Evolutionary conservation across 345 rosid genomes (phyloP), one percentile per base, ranked within the genome.

Genomic region (Hibiscus syriacus): DNA sequence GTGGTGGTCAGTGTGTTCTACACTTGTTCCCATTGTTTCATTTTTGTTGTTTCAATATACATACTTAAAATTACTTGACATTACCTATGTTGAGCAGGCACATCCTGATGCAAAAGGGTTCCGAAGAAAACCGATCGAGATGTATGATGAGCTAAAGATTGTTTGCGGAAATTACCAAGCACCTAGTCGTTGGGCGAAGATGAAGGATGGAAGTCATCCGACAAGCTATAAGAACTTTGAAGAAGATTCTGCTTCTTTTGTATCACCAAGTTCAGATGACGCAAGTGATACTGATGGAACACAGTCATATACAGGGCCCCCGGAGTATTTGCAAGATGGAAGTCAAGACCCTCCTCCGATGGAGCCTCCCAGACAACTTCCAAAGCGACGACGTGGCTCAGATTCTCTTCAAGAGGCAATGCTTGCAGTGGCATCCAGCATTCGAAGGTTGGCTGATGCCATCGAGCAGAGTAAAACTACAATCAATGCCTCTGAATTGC

Each of bases 151-250:
- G 72, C 85, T 90, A 56, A 80, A 78, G 80, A 80, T 86, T 68
- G 97, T 90, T 43, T 90, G 97, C 23, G 97, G 97, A 64, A 82
- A 90, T 70, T 79, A 83, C 73, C 96, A 87, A 80, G 81, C 90
- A 9, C 86, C 88, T 22, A 82, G 84, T 41, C 82, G 88, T 32
- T 86, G 83, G 88, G 73, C 76, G 25, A 90, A 80, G 80, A 82
- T 81, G 80, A 90, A 81, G 76, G 87, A 78, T 13, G 87, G 82
- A 77, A 77, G 70, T 74, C 80, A 82, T 74, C 76, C 64, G 2
- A 74, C 82, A 41, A 76, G 76, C 66, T 27, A 69, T 20, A 84
- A 75, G 74, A 77, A 73, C 70, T 86, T 77, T 66, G 97, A 87
- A 72, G 92, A 85, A 74, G 90, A 84, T 74, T 86, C 94, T 68